Conservation (phyloP, 352 stramenopile species). For the Phytophthora citricola region DNA sequence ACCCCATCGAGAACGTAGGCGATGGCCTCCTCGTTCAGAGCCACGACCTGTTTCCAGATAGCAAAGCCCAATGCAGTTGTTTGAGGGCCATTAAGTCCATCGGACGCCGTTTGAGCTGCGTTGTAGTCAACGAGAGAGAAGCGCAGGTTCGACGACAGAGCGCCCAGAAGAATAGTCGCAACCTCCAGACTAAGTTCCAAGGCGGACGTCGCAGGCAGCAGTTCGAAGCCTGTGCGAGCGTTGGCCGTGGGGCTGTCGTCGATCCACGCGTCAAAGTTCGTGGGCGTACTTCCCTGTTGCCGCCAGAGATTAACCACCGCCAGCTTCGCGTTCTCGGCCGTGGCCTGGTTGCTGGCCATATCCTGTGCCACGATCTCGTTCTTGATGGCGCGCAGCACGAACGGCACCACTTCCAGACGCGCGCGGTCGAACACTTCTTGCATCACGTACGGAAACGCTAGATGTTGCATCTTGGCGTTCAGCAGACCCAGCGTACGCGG, state of each 20-base stretch:
- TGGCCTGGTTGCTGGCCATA: conserved; percentile 46
- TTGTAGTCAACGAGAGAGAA: conserved; percentile 82
- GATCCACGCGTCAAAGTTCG: conserved; percentile 73
- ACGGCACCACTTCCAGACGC: conserved; percentile 69
- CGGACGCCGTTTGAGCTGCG: conserved; percentile 19
- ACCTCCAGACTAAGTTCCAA: conserved; percentile 69
- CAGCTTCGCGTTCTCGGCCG: conserved; percentile 49
- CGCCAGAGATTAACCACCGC: conserved; percentile 64
- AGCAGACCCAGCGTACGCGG: conserved; percentile 58
- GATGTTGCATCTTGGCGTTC: conserved; percentile 43
- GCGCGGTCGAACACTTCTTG: conserved; percentile 65
- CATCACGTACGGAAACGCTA: conserved; percentile 71
- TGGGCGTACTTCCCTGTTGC: conserved; percentile 35
- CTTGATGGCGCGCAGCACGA: conserved; percentile 68
- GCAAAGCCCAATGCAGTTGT: conserved; percentile 61
- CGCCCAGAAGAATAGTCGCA: conserved; percentile 58
- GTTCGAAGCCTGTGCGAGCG: conserved; percentile 67
- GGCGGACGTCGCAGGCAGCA: conserved; percentile 41
- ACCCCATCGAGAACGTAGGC: conserved; percentile 57
- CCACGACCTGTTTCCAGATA: conserved; percentile 82
- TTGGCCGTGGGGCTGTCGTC: conserved; percentile 57
- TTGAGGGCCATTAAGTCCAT: conserved; percentile 15
- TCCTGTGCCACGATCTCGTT: conserved; percentile 59
- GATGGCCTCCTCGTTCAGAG: conserved; percentile 68
- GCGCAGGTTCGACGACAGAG: conserved; percentile 55